These are phyloP conservation scores for Rhododendron williamsianum DNA, from an alignment of 148 eudicot genomes.

Conservation along the genomic window DNA sequence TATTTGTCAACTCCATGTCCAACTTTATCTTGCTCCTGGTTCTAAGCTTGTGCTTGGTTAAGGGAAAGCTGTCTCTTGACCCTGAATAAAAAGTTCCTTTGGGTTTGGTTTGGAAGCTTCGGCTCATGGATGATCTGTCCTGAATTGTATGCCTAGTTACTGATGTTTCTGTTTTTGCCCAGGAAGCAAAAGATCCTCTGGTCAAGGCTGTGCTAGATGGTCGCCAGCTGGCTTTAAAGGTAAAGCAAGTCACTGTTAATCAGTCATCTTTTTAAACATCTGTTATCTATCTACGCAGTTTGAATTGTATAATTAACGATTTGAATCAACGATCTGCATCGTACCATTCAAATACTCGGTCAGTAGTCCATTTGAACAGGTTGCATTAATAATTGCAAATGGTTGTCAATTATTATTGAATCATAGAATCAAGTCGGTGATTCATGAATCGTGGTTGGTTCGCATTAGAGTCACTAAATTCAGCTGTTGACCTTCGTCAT, in stretches of 20 bases:
- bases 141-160: background rate
- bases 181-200: constrained; percentile 99
- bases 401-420: background rate
- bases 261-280: background rate
- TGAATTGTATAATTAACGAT: background rate
- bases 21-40: background rate
- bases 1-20: background rate
- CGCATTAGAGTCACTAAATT: background rate
- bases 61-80: background rate
- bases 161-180: background rate
- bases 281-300: background rate
- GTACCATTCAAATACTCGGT: background rate
- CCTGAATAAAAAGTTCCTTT: background rate
- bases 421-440: background rate
- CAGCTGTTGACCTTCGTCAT: background rate
- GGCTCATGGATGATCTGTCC: background rate
- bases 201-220: constrained; percentile 98
- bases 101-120: background rate
- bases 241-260: constrained; percentile 12
- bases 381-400: background rate
- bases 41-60: background rate
- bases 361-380: background rate
- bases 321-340: background rate
- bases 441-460: background rate
- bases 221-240: constrained; percentile 98